Evolutionary conservation across 2,329 filamentous ascomycete species (phyloP).

Genomic region (Aureobasidium lini): DNA sequence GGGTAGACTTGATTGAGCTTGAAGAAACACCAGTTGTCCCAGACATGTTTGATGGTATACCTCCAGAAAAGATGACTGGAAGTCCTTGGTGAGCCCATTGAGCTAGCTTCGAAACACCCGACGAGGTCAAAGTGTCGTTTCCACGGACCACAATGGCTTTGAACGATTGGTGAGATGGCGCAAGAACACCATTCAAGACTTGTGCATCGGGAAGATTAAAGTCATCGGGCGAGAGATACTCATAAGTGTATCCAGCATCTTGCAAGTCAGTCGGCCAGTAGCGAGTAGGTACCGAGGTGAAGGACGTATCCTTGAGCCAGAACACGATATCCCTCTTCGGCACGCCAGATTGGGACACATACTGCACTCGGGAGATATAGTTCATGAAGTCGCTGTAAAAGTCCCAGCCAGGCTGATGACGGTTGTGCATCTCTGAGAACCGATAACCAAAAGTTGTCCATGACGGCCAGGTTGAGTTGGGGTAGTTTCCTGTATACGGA

Average conservation of each 20-base stretch:
- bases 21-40: conserved; percentile 19
- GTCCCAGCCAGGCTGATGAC: conserved; percentile 37
- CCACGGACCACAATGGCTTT: conserved; percentile 36
- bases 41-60: conserved; percentile 28
- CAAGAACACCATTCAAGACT: conserved; percentile 32
- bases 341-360: conserved; percentile 32
- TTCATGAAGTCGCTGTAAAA: conserved; percentile 31
- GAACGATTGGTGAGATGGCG: conserved; percentile 33
- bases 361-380: conserved; percentile 33
- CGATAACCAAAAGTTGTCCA: conserved; percentile 38
- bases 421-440: conserved; percentile 35
- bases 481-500: conserved; percentile 35
- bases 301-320: conserved; percentile 24
- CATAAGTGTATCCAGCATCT: conserved; percentile 33
- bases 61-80: conserved; percentile 21
- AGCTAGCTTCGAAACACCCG: conserved; percentile 23
- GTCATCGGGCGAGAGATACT: conserved; percentile 41
- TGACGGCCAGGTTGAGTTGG: conserved; percentile 44
- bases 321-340: conserved; percentile 38
- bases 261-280: conserved; percentile 23
- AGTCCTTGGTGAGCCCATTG: neutral
- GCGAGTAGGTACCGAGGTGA: conserved; percentile 15
- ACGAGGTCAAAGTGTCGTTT: conserved; percentile 32
- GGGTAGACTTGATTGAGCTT: conserved; percentile 17
- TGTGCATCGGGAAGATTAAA: conserved; percentile 33